A percentile compares a stretch with the other conserved stretches of the same genome.
These are phyloP conservation scores for Cutaneotrichosporon arboriforme DNA, from an alignment of 1,284 basidiomycete species.

Conservation along the genomic window DNA sequence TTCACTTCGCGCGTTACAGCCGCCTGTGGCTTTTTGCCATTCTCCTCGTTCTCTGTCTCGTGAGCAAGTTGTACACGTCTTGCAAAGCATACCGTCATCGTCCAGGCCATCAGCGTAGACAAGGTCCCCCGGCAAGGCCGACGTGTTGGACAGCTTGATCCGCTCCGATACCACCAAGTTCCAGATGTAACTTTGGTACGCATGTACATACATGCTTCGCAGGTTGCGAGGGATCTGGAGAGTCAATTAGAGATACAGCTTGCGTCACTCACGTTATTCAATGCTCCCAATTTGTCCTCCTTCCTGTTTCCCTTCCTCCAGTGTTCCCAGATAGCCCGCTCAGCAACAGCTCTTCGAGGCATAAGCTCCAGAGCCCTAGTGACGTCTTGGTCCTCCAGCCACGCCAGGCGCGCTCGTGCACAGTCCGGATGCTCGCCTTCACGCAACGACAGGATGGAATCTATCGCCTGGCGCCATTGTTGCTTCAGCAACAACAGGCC, in stretches of 20 bases:
- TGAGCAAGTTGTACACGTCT: neutral
- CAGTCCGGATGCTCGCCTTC: conserved; percentile 88
- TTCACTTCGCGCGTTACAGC: conserved; percentile 56
- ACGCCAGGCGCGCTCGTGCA: conserved; percentile 68
- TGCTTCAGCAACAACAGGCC: conserved; percentile 81
- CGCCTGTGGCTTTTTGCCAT: conserved; percentile 32
- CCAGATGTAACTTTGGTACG: conserved; percentile 98
- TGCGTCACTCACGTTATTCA: conserved; percentile 62
- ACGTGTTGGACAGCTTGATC: conserved; percentile 70
- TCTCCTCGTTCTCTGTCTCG: neutral
- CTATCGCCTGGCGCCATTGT: conserved; percentile 81
- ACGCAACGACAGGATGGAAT: conserved; percentile 71
- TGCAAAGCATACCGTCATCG: conserved; percentile 49
- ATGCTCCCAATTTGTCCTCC: conserved; percentile 77
- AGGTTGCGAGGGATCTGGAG: conserved; percentile 86
- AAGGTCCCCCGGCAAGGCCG: conserved; percentile 78
- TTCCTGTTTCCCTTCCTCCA: conserved; percentile 74
- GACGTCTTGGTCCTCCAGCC: conserved; percentile 70
- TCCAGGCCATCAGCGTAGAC: conserved; percentile 57
- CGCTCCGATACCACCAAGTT: conserved; percentile 92
- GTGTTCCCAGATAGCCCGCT: conserved; percentile 85
- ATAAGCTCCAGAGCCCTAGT: conserved; percentile 72
- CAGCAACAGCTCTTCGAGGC: conserved; percentile 85
- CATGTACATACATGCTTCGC: conserved; percentile 95
- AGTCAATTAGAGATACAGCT: neutral